Conservation (phyloP, 106 monocot genomes). For the Dendrobium catenatum region DNA sequence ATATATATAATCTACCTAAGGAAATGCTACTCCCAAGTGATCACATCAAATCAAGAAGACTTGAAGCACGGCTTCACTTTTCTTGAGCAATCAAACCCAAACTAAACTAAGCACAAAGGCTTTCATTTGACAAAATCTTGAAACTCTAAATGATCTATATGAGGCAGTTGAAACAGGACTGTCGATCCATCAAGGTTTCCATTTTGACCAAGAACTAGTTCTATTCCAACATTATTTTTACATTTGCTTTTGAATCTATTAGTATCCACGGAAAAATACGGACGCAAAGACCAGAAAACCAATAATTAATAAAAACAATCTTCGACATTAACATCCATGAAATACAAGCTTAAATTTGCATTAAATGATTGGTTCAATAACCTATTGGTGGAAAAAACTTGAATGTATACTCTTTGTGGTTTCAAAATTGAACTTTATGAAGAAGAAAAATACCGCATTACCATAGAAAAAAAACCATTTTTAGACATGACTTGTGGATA, state of each 20-base stretch:
- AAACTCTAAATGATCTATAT: not conserved
- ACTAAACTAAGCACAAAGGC: not conserved
- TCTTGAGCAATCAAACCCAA: no score
- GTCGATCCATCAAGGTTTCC: no score
- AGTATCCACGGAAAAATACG: not conserved
- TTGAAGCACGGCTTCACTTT: no score
- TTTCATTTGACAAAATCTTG: not conserved
- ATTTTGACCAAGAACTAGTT: no score
- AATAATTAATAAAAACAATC: not conserved
- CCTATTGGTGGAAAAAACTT: not conserved
- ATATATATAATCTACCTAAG: no score
- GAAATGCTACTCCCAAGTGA: no score
- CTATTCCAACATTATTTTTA: not conserved
- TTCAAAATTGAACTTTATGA: not conserved
- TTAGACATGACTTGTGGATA: constrained; percentile 63
- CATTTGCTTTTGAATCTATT: not conserved
- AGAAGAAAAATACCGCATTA: constrained; percentile 3
- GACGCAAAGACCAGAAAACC: not conserved
- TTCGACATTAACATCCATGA: not conserved
- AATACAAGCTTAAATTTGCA: not conserved
- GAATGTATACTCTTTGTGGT: not conserved
- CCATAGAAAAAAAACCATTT: constrained; percentile 86
- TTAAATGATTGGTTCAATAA: not conserved
- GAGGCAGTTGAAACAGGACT: not conserved
- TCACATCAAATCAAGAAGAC: no score